phyloP scores from a whole-genome alignment of 106 monocot species.

The Dactylorhiza incarnata region DNA sequence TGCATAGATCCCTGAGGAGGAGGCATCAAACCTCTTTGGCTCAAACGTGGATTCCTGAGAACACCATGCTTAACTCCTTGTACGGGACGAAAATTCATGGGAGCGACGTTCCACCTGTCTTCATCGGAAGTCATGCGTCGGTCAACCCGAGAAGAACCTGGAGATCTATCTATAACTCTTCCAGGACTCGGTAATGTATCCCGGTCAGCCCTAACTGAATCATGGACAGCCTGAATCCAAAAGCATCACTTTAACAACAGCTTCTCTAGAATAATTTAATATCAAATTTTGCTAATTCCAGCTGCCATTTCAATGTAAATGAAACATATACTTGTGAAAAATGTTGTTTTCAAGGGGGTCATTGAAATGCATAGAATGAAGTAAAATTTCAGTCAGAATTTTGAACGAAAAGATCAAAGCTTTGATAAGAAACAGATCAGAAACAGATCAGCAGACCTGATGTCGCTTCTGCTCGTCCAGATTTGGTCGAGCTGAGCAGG shows the following conservation, averaged over 20 bases:
- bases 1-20: constrained; percentile 53
- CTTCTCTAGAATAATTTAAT: not conserved
- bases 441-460: constrained; percentile 36
- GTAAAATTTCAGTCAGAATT: not conserved
- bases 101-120: constrained; percentile 52
- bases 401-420: not conserved
- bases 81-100: constrained; percentile 29
- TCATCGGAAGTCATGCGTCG: constrained; percentile 37
- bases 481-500: constrained; percentile 73
- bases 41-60: constrained; percentile 48
- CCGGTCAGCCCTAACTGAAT: too few species aligned
- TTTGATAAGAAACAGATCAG: constrained; percentile 3
- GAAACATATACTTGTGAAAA: not conserved
- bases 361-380: not conserved
- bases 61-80: constrained; percentile 53
- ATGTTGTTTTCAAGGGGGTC: not conserved
- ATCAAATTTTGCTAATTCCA: not conserved
- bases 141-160: constrained; percentile 20
- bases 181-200: constrained; percentile 48
- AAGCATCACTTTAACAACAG: constrained; percentile 4
- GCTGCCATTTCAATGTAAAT: not conserved
- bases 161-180: constrained; percentile 42
- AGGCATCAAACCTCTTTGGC: constrained; percentile 57
- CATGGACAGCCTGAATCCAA: too few species aligned
- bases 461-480: constrained; percentile 78